Conservation (phyloP, 2,329 filamentous ascomycete genomes). For the Arthroderma sp. region DNA sequence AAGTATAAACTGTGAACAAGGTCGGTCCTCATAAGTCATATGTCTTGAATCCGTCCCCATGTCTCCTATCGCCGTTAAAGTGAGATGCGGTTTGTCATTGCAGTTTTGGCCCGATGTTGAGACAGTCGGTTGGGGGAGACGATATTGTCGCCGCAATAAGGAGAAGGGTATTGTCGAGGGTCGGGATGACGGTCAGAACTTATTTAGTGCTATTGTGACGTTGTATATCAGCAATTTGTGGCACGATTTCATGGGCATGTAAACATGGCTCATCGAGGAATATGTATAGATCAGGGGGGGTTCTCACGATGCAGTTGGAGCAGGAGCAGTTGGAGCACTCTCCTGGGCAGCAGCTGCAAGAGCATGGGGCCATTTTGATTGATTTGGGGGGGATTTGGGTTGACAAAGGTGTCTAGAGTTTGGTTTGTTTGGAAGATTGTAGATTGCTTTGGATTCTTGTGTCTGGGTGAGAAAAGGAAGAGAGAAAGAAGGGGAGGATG, state of each 20-base stretch:
- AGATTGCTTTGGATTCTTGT: slow-evolving; percentile 4
- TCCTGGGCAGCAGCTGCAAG: slow-evolving; percentile 32
- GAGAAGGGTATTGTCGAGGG: not conserved
- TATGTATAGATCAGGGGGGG: slow-evolving; percentile 2
- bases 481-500: slow-evolving; percentile 1
- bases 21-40: not conserved
- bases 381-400: slow-evolving; percentile 14
- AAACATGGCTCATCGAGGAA: not conserved
- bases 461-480: slow-evolving; percentile 7
- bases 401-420: slow-evolving; percentile 5
- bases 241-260: not conserved
- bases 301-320: slow-evolving; percentile 27
- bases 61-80: not conserved
- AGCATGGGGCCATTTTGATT: slow-evolving; percentile 31
- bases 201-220: not conserved
- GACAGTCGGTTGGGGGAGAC: no score
- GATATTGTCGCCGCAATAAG: not conserved
- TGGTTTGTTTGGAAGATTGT: not conserved
- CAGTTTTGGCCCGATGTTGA: not conserved
- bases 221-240: not conserved
- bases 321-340: slow-evolving; percentile 32
- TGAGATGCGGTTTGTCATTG: not conserved
- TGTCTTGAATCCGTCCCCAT: not conserved
- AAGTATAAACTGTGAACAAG: not conserved
- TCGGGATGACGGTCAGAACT: not conserved